Evolutionary conservation across 768 basidiomycete genomes (phyloP), one percentile per base, ranked within the genome.

Genomic region (Amylocystis lapponica): DNA sequence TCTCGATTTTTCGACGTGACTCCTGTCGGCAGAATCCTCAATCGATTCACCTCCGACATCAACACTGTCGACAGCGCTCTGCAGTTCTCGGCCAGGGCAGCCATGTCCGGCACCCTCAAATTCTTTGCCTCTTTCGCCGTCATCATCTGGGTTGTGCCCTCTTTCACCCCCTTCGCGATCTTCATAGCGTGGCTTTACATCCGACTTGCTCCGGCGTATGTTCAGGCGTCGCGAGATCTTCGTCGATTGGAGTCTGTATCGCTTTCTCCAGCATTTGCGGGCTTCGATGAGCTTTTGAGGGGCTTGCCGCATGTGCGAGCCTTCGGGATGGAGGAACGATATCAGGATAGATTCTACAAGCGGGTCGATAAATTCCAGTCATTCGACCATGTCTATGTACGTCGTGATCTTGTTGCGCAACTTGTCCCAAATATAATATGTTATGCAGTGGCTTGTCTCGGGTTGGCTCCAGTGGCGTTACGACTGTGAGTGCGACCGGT

Each of bases 381-480:
- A 5, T 83, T 78, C 55, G 81, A 83, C 55, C 82, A 84, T 54
- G 74, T 75, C 41, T 86, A 83, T 61, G 81, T 80, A 54, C 56
- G 81, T 67, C 17, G 3, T 30, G n/a, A 29, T 27, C 16, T 27
- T 10, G n/a, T 21, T 39, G 12, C 5, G 6, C 32, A n/a, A n/a
- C 30, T 5, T n/a, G 38, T 32, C 14, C 38, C 22, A 34, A 22
- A 42, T 27, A 33, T 33, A 42, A 10, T 23, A 4, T 27, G 4
- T 33, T 39, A 7, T 38, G 5, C 50, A 83, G 79, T 83, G 81
- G 79, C 69, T 82, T 31, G 76, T 83, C 7, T 78, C 74, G 37
- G 76, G 71, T 14, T 86, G 83, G 83, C 67, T 86, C 36, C 69
- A 74, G 46, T 83, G 79, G 77, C 66, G 84, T 68, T 86, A 87